Percentiles rank a stretch among this genome's conserved stretches.
phyloP scores from a whole-genome alignment of 768 basidiomycete genomes.

The Mycena kentingensis region DNA sequence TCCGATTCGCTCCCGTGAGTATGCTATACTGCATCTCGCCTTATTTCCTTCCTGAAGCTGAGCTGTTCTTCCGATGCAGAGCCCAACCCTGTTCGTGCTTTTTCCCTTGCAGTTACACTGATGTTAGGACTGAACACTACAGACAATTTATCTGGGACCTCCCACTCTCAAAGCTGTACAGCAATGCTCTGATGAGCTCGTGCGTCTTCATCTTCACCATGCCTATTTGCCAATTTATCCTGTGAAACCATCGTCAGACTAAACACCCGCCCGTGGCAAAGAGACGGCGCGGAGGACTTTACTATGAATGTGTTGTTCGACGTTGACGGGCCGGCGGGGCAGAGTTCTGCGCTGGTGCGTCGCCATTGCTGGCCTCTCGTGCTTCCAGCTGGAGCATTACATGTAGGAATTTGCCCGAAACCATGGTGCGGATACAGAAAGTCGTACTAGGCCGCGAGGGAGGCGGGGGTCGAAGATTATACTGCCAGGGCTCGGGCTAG shows the following conservation, averaged over 20 bases:
- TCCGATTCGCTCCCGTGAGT: slow-evolving; percentile 6
- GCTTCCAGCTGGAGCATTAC: too few species aligned
- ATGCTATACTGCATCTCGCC: neutral
- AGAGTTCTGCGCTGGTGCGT: too few species aligned
- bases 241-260: neutral
- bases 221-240: neutral
- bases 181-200: slow-evolving; percentile 10
- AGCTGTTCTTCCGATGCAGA: neutral
- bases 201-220: neutral
- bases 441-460: too few species aligned
- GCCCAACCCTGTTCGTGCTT: neutral
- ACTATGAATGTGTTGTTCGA: slow-evolving; percentile 9
- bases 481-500: too few species aligned
- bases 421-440: too few species aligned
- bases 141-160: slow-evolving; percentile 22
- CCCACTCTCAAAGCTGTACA: slow-evolving; percentile 17
- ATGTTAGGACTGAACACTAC: neutral
- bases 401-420: too few species aligned
- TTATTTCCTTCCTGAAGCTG: neutral
- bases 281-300: neutral
- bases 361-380: too few species aligned
- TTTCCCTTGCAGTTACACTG: neutral
- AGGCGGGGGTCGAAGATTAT: too few species aligned
- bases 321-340: too few species aligned
- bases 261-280: slow-evolving; percentile 10